These are phyloP conservation scores for Chenopodium album DNA, from an alignment of 148 eudicot species.

Conservation along the genomic window DNA sequence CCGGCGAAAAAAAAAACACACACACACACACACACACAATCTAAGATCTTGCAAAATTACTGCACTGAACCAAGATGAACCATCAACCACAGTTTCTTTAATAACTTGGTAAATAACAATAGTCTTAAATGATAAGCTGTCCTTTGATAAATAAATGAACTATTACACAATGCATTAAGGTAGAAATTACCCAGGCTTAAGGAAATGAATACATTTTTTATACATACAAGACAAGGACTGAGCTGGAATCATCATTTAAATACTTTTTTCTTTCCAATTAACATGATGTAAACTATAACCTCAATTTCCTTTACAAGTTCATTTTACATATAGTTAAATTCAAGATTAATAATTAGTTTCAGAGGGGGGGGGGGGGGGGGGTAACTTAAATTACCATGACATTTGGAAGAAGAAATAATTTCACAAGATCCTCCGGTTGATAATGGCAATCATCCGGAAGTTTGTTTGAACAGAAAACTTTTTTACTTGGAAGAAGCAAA, in stretches of 20 bases:
- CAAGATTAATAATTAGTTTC: background rate
- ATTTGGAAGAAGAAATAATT: slow-evolving; percentile 82
- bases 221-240: background rate
- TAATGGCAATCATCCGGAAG: slow-evolving; percentile 98
- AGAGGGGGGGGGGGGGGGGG: no score
- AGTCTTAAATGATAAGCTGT: background rate
- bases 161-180: background rate
- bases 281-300: background rate
- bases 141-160: background rate
- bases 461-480: slow-evolving; percentile 50
- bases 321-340: background rate
- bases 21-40: no score
- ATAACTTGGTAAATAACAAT: background rate
- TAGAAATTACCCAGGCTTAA: background rate
- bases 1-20: no score
- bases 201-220: background rate
- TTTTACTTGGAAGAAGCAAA: slow-evolving; percentile 63
- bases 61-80: background rate
- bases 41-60: background rate
- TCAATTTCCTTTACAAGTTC: background rate
- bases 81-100: background rate
- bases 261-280: no score
- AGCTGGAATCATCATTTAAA: background rate
- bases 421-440: slow-evolving; percentile 93
- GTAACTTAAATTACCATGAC: slow-evolving; percentile 55